Evolutionary conservation across 371 early-diverging fungal genomes (phyloP), one percentile per base, ranked within the genome.

Genomic region (Coemansia sp.): DNA sequence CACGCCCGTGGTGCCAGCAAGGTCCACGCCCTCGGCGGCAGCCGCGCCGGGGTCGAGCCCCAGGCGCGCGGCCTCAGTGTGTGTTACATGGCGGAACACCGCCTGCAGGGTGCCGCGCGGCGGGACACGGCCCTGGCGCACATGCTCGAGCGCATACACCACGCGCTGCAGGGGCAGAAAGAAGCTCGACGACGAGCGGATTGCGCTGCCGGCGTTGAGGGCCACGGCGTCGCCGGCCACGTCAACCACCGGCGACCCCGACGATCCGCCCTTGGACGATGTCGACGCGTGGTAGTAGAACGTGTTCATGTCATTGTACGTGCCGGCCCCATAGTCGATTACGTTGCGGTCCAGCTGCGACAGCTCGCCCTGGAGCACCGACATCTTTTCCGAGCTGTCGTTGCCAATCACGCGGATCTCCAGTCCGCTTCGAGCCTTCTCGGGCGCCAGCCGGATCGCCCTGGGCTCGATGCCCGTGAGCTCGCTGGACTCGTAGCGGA

Each of bases 391-490:
- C 53, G 90, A 92, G 42, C 91, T 91, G 75, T 94, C 92, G 76
- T 94, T 94, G 75, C 94, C 96, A 18, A 94, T 90, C 4, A 95
- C 90, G 12, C 93, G 87, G 66, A 94, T 91, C 49, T 94, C 94
- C 57, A 93, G 79, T 18, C 96, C 95, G 29, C 93, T 90, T 65
- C 87, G 86, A 10, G 94, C 96, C 52, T 85, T 78, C 58, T 90
- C 88, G 5, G 96, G 93, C 4, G 81, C 83, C 48, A 95, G 83
- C 34, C 82, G 78, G 36, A 95, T 91, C 49, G 89, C 85, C 10
- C 76, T 81, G 7, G 94, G 82, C 29, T 81, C 77, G 87, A 93
- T 88, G 66, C 89, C 91, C 61, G 87, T 85, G 60, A 95, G 39
- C 69, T 90, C 87, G 40, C 72, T 63, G 5, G 90, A 89, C 71